These are phyloP conservation scores for Lotus japonicus DNA, from an alignment of 306 rosid species.

Conservation along the genomic window DNA sequence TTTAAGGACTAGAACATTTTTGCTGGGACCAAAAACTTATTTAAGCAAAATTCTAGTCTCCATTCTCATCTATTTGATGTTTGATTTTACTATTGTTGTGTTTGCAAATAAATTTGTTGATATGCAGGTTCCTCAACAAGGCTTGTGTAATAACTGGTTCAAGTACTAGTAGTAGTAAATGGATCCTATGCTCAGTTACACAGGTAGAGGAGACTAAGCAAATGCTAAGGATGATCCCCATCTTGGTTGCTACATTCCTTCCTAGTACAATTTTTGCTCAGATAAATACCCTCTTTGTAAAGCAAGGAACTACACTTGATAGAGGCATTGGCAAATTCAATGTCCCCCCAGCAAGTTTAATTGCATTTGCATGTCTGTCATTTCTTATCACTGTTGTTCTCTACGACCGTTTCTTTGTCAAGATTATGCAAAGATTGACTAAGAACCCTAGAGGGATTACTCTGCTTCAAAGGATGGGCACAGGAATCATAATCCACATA, in stretches of 20 bases:
- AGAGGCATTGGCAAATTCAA: slow-evolving; percentile 48
- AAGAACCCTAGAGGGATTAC: slow-evolving; percentile 71
- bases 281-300: slow-evolving; percentile 45
- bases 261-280: slow-evolving; percentile 48
- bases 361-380: slow-evolving; percentile 38
- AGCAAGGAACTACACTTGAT: slow-evolving; percentile 61
- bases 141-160: slow-evolving; percentile 38
- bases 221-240: slow-evolving; percentile 62
- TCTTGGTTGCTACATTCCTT: slow-evolving; percentile 42
- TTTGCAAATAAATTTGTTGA: not conserved
- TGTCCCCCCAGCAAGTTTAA: slow-evolving; percentile 56
- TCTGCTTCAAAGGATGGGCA: slow-evolving; percentile 61
- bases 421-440: slow-evolving; percentile 30
- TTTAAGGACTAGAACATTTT: too few species aligned
- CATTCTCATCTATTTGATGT: too few species aligned
- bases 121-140: slow-evolving; percentile 53
- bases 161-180: slow-evolving; percentile 16
- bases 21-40: not conserved
- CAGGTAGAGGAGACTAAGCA: slow-evolving; percentile 82
- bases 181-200: slow-evolving; percentile 55
- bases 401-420: slow-evolving; percentile 56
- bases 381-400: slow-evolving; percentile 41
- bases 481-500: slow-evolving; percentile 44
- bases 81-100: too few species aligned
- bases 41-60: not conserved